phyloP scores from a whole-genome alignment of 176 grass and related monocot genomes.

The Cenchrus fungigraminus region DNA sequence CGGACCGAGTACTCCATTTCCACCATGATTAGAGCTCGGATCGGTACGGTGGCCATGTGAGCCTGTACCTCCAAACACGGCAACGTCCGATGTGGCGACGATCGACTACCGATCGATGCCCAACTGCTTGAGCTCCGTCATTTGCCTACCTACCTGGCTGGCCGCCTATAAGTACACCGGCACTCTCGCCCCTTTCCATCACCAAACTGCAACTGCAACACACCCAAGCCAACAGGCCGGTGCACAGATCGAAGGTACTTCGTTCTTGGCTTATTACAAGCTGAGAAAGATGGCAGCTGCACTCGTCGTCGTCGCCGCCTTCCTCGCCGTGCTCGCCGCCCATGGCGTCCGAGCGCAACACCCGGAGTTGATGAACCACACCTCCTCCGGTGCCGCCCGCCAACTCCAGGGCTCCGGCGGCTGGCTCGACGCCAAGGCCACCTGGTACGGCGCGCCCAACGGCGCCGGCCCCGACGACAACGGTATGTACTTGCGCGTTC shows the following conservation, averaged over 20 bases:
- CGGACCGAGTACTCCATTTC: constrained; percentile 39
- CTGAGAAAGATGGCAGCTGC: constrained; percentile 30
- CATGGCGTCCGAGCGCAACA: background rate
- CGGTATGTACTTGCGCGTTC: constrained; percentile 12
- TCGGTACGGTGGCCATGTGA: constrained; percentile 52
- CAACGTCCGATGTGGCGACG: constrained; percentile 36
- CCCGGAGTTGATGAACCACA: background rate
- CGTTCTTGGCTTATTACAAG: too few relatives aligned
- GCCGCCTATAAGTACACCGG: constrained; percentile 45
- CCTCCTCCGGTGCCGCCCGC: constrained; percentile 9
- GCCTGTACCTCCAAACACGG: background rate
- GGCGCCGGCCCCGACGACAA: constrained; percentile 64
- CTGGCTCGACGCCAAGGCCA: constrained; percentile 49
- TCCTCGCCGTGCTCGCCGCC: constrained; percentile 14
- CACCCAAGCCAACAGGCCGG: background rate
- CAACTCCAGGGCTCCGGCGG: constrained; percentile 4
- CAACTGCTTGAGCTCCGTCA: background rate
- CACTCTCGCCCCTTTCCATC: background rate
- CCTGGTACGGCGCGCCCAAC: constrained; percentile 65
- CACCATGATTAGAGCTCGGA: constrained; percentile 37
- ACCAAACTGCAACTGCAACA: background rate
- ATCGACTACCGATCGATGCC: constrained; percentile 8
- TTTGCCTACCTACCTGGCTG: background rate
- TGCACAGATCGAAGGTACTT: background rate
- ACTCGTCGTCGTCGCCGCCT: background rate